Conservation (phyloP, 352 stramenopile species). For the Pilasporangium apinafurcum region DNA sequence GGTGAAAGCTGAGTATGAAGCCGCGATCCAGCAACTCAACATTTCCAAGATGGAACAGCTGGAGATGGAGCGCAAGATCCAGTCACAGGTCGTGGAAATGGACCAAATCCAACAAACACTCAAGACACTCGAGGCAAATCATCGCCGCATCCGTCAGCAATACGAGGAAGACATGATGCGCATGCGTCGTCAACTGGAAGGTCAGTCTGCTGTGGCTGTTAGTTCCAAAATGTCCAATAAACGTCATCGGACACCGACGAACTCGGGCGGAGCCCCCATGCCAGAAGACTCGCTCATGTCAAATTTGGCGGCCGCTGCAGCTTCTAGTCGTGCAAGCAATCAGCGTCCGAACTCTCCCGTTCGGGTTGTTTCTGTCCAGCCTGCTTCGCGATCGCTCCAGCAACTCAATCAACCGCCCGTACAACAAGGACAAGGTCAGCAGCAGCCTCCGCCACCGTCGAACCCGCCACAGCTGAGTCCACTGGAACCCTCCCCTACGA, state of each 20-base stretch:
- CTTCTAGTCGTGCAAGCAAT: slow-evolving; percentile 32
- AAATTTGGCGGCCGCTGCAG: slow-evolving; percentile 43
- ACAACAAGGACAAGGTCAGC: slow-evolving; percentile 23
- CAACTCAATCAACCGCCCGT: slow-evolving; percentile 47
- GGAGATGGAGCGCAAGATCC: slow-evolving; percentile 85
- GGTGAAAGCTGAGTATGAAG: slow-evolving; percentile 81
- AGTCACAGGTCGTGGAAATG: slow-evolving; percentile 83
- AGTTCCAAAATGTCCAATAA: slow-evolving; percentile 49
- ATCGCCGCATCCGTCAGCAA: slow-evolving; percentile 75
- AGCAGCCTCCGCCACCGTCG: slow-evolving; percentile 17
- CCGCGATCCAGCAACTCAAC: slow-evolving; percentile 79
- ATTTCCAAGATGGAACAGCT: slow-evolving; percentile 86
- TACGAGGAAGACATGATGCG: slow-evolving; percentile 84
- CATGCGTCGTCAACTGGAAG: slow-evolving; percentile 77
- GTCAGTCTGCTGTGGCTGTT: slow-evolving; percentile 15
- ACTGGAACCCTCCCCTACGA: slow-evolving; percentile 54
- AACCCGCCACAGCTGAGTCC: slow-evolving; percentile 49
- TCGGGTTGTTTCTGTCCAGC: slow-evolving; percentile 60
- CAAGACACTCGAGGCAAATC: slow-evolving; percentile 78
- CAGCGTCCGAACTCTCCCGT: slow-evolving; percentile 51
- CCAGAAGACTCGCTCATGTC: slow-evolving; percentile 61
- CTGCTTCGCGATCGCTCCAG: slow-evolving; percentile 62
- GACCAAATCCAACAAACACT: slow-evolving; percentile 86
- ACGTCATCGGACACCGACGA: slow-evolving; percentile 40
- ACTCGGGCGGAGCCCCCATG: slow-evolving; percentile 20